phyloP scores from a whole-genome alignment of 2,329 filamentous ascomycete genomes.

The Lasiodiplodia theobromae region DNA sequence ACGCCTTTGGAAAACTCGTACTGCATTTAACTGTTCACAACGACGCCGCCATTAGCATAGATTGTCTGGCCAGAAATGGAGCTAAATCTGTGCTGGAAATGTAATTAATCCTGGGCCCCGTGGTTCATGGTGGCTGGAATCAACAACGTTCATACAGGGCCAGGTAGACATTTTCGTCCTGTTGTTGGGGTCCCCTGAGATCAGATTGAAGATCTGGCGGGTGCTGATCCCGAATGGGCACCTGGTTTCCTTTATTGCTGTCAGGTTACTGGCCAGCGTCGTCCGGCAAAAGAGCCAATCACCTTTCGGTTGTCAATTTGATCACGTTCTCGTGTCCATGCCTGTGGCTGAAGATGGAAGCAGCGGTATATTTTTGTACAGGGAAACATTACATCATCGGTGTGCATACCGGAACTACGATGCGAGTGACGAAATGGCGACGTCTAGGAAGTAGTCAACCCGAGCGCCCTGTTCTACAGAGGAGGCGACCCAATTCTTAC shows the following conservation, averaged over 20 bases:
- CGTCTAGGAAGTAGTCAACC: background rate
- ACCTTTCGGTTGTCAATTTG: constrained; percentile 21
- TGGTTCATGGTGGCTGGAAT: constrained; percentile 76
- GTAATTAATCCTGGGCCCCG: constrained; percentile 75
- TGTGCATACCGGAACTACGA: background rate
- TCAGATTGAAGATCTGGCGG: constrained; percentile 62
- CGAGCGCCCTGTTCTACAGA: background rate
- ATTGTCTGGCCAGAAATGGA: constrained; percentile 77
- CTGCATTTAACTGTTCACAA: constrained; percentile 42
- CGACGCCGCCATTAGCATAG: constrained; percentile 61
- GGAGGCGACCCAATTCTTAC: background rate
- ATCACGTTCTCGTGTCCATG: constrained; percentile 14
- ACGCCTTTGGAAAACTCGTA: background rate
- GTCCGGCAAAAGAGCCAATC: too few relatives aligned
- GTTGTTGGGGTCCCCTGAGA: constrained; percentile 64
- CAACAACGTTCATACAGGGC: constrained; percentile 55
- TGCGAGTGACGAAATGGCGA: constrained; percentile 17
- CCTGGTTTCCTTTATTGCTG: constrained; percentile 30
- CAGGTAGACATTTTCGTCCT: constrained; percentile 72
- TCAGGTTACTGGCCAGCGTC: background rate
- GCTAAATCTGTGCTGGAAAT: constrained; percentile 72
- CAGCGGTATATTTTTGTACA: background rate
- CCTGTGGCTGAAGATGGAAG: background rate
- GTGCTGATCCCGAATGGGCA: constrained; percentile 49
- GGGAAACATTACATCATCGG: constrained; percentile 20